These are phyloP conservation scores for Hyaloperonospora brassicae DNA, from an alignment of 352 stramenopile genomes.

Conservation along the genomic window DNA sequence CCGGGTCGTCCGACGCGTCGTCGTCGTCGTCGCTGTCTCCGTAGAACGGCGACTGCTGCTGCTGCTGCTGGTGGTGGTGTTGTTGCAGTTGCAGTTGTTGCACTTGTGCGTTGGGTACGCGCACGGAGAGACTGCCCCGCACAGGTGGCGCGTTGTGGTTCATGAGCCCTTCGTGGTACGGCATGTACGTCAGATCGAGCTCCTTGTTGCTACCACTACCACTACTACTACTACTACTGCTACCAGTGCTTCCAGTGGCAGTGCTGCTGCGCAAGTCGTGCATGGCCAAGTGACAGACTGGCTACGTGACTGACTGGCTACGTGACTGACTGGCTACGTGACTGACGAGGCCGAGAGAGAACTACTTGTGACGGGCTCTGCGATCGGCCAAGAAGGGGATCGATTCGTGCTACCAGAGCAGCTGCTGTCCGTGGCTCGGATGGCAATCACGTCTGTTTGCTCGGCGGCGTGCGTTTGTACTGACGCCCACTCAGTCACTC, in stretches of 20 bases:
- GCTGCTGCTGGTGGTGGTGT: conserved; percentile 14
- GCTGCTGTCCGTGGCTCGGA: not conserved
- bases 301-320: no score
- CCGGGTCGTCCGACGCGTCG: conserved; percentile 56
- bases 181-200: conserved; percentile 38
- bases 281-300: not conserved
- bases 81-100: conserved; percentile 20
- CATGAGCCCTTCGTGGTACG: conserved; percentile 40
- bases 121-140: conserved; percentile 31
- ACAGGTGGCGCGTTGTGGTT: conserved; percentile 32
- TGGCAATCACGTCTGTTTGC: not conserved
- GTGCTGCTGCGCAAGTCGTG: not conserved
- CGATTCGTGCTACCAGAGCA: conserved; percentile 6
- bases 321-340: no score
- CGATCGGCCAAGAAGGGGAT: conserved; percentile 10
- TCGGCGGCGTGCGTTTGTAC: no score
- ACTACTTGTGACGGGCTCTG: not conserved
- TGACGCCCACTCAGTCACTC: no score
- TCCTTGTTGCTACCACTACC: conserved; percentile 25
- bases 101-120: conserved; percentile 16
- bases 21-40: conserved; percentile 47
- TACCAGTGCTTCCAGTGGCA: not conserved
- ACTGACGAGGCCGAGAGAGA: no score
- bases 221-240: not conserved
- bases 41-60: conserved; percentile 24